A percentile compares a stretch with the other conserved stretches of the same genome.
These are phyloP conservation scores for Exophiala spinifera DNA, from an alignment of 2,329 filamentous ascomycete genomes.

Conservation along the genomic window DNA sequence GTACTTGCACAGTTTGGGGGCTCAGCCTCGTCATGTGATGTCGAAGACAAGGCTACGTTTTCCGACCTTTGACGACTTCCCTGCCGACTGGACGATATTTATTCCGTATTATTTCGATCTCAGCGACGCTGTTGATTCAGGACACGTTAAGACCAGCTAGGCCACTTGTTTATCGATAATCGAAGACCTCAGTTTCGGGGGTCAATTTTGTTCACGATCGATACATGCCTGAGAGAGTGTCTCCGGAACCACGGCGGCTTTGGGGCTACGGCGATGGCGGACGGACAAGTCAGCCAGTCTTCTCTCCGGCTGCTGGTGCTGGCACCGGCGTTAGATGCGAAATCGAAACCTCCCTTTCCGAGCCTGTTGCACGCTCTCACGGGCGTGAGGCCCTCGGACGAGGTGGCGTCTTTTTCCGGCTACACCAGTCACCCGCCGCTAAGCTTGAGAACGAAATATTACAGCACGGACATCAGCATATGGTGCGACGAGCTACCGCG, in stretches of 20 bases:
- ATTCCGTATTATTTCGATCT: no score
- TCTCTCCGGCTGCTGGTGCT: conserved; percentile 27
- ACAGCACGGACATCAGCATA: conserved; percentile 42
- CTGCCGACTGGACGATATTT: no score
- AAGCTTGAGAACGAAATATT: conserved; percentile 43
- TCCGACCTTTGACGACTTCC: no score
- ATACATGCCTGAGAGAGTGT: background rate
- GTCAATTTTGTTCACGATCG: background rate
- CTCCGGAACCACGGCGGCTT: no score
- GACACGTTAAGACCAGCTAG: no score
- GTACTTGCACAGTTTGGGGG: no score
- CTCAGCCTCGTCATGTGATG: no score
- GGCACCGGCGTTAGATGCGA: conserved; percentile 14
- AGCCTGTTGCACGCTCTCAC: conserved; percentile 26
- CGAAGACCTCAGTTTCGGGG: no score
- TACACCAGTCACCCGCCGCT: conserved; percentile 47
- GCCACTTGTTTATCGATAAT: no score
- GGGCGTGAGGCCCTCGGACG: conserved; percentile 17
- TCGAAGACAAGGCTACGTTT: no score
- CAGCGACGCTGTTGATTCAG: no score
- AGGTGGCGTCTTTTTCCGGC: conserved; percentile 39
- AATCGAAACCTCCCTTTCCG: conserved; percentile 19
- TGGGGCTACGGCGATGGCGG: background rate
- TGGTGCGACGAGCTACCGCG: conserved; percentile 50
- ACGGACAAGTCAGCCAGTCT: conserved; percentile 12